A percentile compares a stretch with the other conserved stretches of the same genome.
These are phyloP conservation scores for Polytolypa hystricis DNA, from an alignment of 2,329 filamentous ascomycete species.

Conservation along the genomic window DNA sequence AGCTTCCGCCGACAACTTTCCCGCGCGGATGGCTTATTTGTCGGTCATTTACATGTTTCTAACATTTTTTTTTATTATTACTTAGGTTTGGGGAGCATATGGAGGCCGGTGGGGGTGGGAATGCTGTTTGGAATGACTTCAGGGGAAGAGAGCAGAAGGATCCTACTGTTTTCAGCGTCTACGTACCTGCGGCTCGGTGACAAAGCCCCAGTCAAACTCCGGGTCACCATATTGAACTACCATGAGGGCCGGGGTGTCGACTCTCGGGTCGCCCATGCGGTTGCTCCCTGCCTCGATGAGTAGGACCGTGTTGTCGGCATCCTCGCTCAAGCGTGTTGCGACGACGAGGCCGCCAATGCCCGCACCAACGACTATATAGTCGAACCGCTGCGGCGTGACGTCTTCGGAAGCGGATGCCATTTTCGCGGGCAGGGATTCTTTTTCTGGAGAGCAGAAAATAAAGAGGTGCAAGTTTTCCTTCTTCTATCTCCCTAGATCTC, in stretches of 20 bases:
- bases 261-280: constrained; percentile 8
- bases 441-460: too few relatives aligned
- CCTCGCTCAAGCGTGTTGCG: neutral
- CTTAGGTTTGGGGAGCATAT: too few relatives aligned
- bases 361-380: neutral
- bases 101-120: neutral
- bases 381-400: too few relatives aligned
- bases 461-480: too few relatives aligned
- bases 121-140: neutral
- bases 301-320: neutral
- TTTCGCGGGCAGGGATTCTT: too few relatives aligned
- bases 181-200: constrained; percentile 19
- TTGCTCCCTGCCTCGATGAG: neutral
- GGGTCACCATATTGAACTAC: constrained; percentile 5
- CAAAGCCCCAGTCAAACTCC: constrained; percentile 23
- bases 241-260: constrained; percentile 9
- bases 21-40: neutral
- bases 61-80: too few relatives aligned
- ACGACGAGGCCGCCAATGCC: neutral
- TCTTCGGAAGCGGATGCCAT: too few relatives aligned
- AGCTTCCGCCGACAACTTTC: neutral
- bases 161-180: too few relatives aligned
- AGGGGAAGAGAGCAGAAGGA: too few relatives aligned
- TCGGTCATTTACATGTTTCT: neutral
- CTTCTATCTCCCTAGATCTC: too few relatives aligned